A percentile compares a stretch with the other conserved stretches of the same genome.
Conservation (phyloP, 2,329 filamentous ascomycete species). For the Fusarium phyllophilum region DNA sequence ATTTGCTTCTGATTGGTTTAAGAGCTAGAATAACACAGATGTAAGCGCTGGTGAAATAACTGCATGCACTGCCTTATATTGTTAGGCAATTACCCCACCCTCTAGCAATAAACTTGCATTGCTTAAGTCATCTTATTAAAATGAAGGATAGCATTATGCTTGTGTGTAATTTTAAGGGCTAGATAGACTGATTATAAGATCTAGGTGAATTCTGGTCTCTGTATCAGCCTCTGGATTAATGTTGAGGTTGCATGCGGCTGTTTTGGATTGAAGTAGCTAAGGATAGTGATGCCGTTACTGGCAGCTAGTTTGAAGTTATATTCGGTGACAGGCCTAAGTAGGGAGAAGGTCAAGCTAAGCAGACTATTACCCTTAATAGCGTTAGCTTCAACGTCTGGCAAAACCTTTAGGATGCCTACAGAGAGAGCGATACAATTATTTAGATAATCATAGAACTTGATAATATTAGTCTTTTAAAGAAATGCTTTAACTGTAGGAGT, state of each 20-base stretch:
- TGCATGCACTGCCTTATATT: background rate
- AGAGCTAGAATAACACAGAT: background rate
- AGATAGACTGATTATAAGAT: background rate
- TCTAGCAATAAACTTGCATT: background rate
- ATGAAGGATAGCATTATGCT: background rate
- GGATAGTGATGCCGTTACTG: background rate
- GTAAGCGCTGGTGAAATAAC: background rate
- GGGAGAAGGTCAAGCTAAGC: background rate
- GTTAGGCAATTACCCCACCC: background rate
- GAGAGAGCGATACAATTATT: background rate
- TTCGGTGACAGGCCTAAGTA: background rate
- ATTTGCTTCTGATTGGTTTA: background rate
- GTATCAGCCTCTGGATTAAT: background rate
- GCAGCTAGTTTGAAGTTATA: background rate
- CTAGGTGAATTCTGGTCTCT: fast-evolving
- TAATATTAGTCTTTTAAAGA: background rate
- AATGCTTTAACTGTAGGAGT: background rate
- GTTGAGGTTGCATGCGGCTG: background rate
- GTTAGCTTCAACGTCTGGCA: background rate
- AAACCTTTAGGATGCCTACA: background rate
- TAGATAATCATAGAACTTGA: background rate
- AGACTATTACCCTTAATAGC: background rate
- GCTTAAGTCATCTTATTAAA: background rate
- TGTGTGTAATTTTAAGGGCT: background rate
- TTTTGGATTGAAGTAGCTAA: background rate